Base-by-base conservation (phyloP, 495 filamentous ascomycete genomes). In the Friedmanniomyces endolithicus region DNA sequence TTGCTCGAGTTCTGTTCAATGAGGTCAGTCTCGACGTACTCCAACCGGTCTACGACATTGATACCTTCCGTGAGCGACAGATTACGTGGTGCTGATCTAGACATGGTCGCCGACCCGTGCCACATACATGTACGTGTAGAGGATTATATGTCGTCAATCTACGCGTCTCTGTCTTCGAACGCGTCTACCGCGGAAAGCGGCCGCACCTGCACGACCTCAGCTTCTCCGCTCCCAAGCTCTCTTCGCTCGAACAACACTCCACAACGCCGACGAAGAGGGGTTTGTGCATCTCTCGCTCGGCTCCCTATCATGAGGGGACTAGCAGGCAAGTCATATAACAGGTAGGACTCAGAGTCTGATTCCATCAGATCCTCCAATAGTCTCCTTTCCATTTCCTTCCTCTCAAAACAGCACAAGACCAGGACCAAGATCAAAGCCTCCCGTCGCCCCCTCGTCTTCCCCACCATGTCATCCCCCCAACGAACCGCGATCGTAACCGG, bases 401-500 rank as follows among this genome's bases (percentile, higher is more conserved):
- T 9, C 27, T 31, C 27, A 31, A 31, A 31, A 9, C 27, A 31
- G 27, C 9, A 9, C 27, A 31, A 31, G 27, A 31, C 27, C 27
- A 31, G 3, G 9, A 4, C 27, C 27, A 31, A 4, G 37, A 41
- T 41, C 37, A 4, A 6, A 16, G 2, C 16, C 4, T n/a, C 12
- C 17, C 17, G 2, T 14, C 6, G 12, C 17, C 12, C 37, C 44
- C 8, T 16, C 20, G 9, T 45, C 20, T 45, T 24, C 11, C 44
- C 12, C 44, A 8, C 44, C 44, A 47, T 47, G 20, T 47, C 20
- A 2, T 47, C 44, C 17, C 7, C 8, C 12, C 17, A 34, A n/a
- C 53, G 69, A 51, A 74, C 67, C 14, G 78, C 69, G 16, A 82
- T 83, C 41, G 73, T 83, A 1, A 82, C 79, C 14, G 78, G 80